phyloP scores from a whole-genome alignment of 2,329 filamentous ascomycete species.

The Scedosporium minutisporum region DNA sequence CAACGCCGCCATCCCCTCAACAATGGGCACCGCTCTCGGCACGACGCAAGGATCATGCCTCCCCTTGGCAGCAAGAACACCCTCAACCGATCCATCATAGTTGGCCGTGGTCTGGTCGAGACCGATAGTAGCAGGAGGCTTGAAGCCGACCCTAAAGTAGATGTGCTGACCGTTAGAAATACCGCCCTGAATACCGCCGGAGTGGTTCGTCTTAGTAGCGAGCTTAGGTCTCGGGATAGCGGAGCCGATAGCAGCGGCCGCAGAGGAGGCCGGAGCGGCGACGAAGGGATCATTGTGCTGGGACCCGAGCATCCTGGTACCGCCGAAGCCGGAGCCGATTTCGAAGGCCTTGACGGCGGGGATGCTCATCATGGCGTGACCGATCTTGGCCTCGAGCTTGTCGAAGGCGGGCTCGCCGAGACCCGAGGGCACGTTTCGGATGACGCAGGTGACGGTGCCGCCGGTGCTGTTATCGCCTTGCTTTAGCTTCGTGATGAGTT shows the following conservation, averaged over 20 bases:
- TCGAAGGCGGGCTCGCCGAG: slow-evolving; percentile 92
- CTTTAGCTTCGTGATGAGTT: slow-evolving; percentile 65
- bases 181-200: slow-evolving; percentile 87
- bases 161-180: slow-evolving; percentile 90
- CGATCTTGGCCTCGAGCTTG: slow-evolving; percentile 86
- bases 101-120: slow-evolving; percentile 76
- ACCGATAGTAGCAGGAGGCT: slow-evolving; percentile 87
- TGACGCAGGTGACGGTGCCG: slow-evolving; percentile 88
- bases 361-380: slow-evolving; percentile 90
- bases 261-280: slow-evolving; percentile 18
- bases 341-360: slow-evolving; percentile 95
- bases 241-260: slow-evolving; percentile 34
- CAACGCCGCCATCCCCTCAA: slow-evolving; percentile 84
- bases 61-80: slow-evolving; percentile 81
- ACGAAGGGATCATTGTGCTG: slow-evolving; percentile 86
- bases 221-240: slow-evolving; percentile 42
- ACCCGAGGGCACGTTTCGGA: slow-evolving; percentile 74
- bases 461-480: slow-evolving; percentile 83
- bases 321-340: slow-evolving; percentile 84
- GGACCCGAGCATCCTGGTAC: slow-evolving; percentile 79
- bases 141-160: slow-evolving; percentile 93
- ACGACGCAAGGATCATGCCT: slow-evolving; percentile 92
- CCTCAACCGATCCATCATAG: slow-evolving; percentile 62
- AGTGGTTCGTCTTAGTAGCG: slow-evolving; percentile 88
- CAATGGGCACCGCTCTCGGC: slow-evolving; percentile 75